These are phyloP conservation scores for Daldinia loculata DNA, from an alignment of 495 filamentous ascomycete genomes.

Conservation along the genomic window DNA sequence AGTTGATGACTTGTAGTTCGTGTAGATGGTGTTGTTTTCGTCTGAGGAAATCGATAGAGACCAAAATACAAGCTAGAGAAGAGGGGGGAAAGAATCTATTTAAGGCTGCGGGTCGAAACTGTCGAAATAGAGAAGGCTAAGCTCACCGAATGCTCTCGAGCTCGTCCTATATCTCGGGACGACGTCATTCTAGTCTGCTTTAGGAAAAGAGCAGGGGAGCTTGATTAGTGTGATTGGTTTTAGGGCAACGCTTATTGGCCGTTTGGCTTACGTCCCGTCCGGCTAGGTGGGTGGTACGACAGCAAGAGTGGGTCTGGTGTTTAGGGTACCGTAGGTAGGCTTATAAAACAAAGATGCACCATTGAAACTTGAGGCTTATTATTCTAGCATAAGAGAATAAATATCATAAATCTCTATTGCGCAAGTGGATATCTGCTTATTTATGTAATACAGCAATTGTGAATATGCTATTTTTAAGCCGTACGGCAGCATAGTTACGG, in stretches of 20 bases:
- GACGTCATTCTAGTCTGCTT: slow-evolving; percentile 38
- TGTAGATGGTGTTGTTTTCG: not conserved
- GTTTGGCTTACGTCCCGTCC: not conserved
- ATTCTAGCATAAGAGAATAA: no score
- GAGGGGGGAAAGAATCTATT: slow-evolving; percentile 24
- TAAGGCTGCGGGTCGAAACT: slow-evolving; percentile 27
- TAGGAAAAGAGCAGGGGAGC: slow-evolving; percentile 31
- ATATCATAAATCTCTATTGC: no score
- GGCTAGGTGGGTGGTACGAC: slow-evolving; percentile 2
- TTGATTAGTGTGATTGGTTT: slow-evolving; percentile 30
- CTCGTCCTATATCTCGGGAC: not conserved
- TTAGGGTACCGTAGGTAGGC: not conserved
- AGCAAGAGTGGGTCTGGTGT: slow-evolving; percentile 3
- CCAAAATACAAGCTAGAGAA: slow-evolving; percentile 2
- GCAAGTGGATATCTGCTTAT: no score
- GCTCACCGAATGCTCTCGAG: not conserved
- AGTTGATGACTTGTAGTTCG: not conserved
- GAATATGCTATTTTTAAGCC: no score
- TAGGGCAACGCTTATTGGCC: slow-evolving; percentile 31
- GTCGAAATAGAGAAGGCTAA: slow-evolving; percentile 17
- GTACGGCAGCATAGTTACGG: no score
- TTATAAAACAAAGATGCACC: not conserved
- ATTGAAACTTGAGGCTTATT: no score
- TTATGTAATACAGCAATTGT: no score
- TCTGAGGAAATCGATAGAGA: not conserved